These are phyloP conservation scores for Cucumis cinereus DNA, from an alignment of 306 rosid species.

Conservation along the genomic window DNA sequence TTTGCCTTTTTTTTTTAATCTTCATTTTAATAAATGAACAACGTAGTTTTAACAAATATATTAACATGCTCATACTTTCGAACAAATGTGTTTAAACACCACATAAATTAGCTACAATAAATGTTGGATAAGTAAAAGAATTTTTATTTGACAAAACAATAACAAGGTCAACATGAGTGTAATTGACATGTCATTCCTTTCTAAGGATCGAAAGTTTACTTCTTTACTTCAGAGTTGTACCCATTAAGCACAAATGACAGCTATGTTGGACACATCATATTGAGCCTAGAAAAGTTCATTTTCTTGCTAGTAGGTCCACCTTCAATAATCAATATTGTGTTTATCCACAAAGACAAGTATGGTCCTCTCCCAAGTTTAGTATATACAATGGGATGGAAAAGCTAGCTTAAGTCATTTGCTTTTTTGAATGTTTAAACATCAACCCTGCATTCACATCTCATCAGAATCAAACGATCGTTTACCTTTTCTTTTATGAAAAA, in stretches of 20 bases:
- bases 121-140: too few species aligned
- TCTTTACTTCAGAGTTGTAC: too few species aligned
- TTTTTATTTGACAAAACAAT: too few species aligned
- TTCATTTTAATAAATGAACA: too few species aligned
- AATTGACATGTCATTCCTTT: too few species aligned
- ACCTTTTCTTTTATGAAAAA: neutral
- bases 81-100: too few species aligned
- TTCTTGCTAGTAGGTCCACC: neutral
- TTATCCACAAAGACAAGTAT: neutral
- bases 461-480: neutral
- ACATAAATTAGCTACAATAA: too few species aligned
- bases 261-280: neutral
- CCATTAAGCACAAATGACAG: neutral
- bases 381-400: neutral
- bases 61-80: too few species aligned
- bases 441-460: neutral
- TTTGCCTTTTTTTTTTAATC: too few species aligned
- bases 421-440: neutral
- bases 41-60: too few species aligned
- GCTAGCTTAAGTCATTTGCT: neutral
- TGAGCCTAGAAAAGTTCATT: neutral
- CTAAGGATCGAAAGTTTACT: too few species aligned
- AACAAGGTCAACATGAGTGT: too few species aligned
- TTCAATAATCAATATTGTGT: neutral
- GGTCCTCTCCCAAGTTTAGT: neutral